These are phyloP conservation scores for Scenedesmus sp. DNA, from an alignment of 163 green algal species.

Conservation along the genomic window DNA sequence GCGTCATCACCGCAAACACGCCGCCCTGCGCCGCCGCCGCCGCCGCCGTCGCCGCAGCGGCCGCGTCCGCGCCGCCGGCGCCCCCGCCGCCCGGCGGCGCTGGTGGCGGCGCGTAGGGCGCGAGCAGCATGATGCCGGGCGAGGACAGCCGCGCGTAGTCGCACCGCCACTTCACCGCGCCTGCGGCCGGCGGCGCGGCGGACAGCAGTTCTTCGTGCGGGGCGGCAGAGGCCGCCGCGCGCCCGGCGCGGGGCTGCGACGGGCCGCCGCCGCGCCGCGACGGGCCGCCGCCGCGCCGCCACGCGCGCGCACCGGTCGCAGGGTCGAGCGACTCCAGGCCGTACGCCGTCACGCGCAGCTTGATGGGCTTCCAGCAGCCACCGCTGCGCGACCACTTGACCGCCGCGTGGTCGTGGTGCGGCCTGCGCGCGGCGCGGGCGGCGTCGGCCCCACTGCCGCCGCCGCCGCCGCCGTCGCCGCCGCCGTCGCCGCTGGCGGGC, in stretches of 20 bases:
- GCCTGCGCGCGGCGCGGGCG: too few relatives aligned
- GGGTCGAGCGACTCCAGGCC: constrained; percentile 68
- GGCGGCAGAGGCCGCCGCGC: too few relatives aligned
- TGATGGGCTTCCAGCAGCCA: constrained; percentile 59
- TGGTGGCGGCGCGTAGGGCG: constrained; percentile 35
- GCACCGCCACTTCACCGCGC: constrained; percentile 55
- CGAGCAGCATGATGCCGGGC: constrained; percentile 54
- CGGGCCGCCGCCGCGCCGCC: too few relatives aligned
- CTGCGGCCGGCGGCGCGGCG: constrained; percentile 25
- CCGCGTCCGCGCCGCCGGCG: background rate
- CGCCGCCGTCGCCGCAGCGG: background rate
- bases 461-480: too few relatives aligned
- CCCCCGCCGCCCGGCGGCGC: background rate
- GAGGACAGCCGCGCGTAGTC: constrained; percentile 61
- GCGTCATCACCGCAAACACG: constrained; percentile 64
- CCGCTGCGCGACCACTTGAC: constrained; percentile 47
- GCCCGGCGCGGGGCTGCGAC: background rate
- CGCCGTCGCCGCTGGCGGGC: background rate
- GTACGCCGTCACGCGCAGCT: constrained; percentile 65
- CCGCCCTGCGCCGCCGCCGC: constrained; percentile 8
- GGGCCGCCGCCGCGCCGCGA: too few relatives aligned
- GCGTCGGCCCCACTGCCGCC: background rate
- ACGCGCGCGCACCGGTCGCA: too few relatives aligned
- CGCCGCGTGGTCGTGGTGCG: constrained; percentile 52
- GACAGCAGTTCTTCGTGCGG: too few relatives aligned